Conservation (phyloP, 495 filamentous ascomycete genomes). For the Xylaria sp. region DNA sequence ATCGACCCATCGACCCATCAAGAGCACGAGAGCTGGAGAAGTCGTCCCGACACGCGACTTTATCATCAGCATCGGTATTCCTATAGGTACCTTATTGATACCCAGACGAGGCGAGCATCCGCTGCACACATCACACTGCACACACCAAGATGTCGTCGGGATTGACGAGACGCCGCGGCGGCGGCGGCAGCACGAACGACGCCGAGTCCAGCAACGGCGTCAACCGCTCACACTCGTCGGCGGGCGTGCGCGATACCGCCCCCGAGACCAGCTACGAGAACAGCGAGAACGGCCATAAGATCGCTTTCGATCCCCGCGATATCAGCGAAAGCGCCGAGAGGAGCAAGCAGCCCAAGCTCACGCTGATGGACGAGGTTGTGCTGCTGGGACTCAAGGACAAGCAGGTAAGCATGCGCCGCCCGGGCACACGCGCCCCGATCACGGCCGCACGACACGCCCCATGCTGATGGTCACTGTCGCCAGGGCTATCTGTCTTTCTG, state of each 20-base stretch:
- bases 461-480: constrained; percentile 27
- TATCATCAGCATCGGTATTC: constrained; percentile 7
- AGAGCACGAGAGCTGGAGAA: constrained; percentile 1
- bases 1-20: no score
- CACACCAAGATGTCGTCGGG: constrained; percentile 43
- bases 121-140: no score
- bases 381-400: constrained; percentile 97
- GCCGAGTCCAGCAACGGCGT: constrained; percentile 42
- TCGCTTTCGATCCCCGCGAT: constrained; percentile 95
- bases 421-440: constrained; percentile 21
- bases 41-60: constrained; percentile 11
- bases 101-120: not conserved
- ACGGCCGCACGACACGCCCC: not conserved
- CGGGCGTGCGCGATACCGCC: constrained; percentile 57
- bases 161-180: constrained; percentile 47
- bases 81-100: not conserved
- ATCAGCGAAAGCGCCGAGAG: constrained; percentile 96
- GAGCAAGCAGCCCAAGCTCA: constrained; percentile 97
- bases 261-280: constrained; percentile 93
- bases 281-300: constrained; percentile 97
- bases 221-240: constrained; percentile 48
- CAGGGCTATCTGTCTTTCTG: constrained; percentile 98
- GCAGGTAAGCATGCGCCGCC: constrained; percentile 69
- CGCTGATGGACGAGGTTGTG: constrained; percentile 97
- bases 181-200: constrained; percentile 35